Base-by-base conservation (phyloP, 1,284 basidiomycete species). In the Ustilago sp. region DNA sequence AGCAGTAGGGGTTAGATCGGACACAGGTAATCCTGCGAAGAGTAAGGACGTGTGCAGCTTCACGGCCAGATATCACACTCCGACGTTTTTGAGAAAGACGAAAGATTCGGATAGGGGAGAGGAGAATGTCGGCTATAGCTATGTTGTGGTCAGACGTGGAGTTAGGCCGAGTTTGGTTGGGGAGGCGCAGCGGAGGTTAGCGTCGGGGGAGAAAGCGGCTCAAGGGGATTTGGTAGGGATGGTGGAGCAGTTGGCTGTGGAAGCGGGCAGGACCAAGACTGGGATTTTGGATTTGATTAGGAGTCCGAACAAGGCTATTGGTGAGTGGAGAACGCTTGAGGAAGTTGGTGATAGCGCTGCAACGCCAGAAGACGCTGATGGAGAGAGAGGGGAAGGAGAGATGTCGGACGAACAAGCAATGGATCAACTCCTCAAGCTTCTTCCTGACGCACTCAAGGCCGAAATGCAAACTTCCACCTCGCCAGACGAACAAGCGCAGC, bases 121-220 rank as follows among this genome's bases (percentile, higher is more conserved):
- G 80, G 94, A 96, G 87, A 92, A 94, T 77, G 90, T 91, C 41
- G 91, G 90, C 35, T 98, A 95, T 85, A 94, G 94, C 19, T 99
- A 99, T 85, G 91, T 98, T 45, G 92, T 95, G 34, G 89, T 99
- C 59, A 91, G 91, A 36, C 90, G 94, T 45, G 96, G 95, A 1
- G 73, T 87, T 31, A 89, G 95, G 59, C 95, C 89, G 0, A 59
- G 69, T n/a, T 39, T 84, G 12, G 53, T 71, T 2, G n/a, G 47
- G 3, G 64, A 74, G 31, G 68, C 73, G n/a, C 36, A 64, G 23
- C 35, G 67, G 9, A 60, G 63, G 43, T 11, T 68, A 19, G 57
- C 31, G 2, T n/a, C 17, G 28, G 57, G 3, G n/a, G 35, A 28
- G 28, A 52, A 12, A 17, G 43, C 13, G 2, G 63, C 11, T n/a